Conservation (phyloP, 2,329 filamentous ascomycete species). For the Exophiala bonariae region DNA sequence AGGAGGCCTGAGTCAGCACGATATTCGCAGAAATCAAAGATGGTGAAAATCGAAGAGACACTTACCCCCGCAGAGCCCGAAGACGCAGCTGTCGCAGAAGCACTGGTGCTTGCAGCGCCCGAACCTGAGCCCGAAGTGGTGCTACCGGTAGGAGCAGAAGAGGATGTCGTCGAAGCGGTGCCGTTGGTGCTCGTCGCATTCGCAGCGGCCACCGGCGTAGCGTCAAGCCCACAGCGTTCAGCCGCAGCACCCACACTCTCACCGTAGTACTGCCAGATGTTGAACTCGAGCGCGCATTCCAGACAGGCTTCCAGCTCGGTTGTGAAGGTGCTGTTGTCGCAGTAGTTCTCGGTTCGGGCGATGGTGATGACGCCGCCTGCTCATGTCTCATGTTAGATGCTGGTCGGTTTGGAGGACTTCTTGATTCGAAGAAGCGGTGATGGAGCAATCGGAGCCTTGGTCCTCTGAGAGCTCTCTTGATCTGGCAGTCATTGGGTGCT, state of each 20-base stretch:
- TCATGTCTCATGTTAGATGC: too few relatives aligned
- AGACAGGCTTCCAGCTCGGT: conserved; percentile 35
- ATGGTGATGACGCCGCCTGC: conserved; percentile 32
- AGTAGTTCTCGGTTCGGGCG: conserved; percentile 29
- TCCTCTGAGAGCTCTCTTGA: too few relatives aligned
- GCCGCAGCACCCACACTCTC: conserved; percentile 39
- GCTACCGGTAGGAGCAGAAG: conserved; percentile 3
- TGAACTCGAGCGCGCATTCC: conserved; percentile 43
- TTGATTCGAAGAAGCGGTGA: too few relatives aligned
- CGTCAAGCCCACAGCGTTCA: conserved; percentile 26
- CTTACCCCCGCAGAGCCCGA: too few relatives aligned
- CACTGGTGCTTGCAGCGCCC: background rate
- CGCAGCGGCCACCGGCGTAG: conserved; percentile 21
- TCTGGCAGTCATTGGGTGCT: too few relatives aligned
- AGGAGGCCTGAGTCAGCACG: too few relatives aligned
- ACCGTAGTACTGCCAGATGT: conserved; percentile 50
- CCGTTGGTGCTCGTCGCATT: conserved; percentile 5
- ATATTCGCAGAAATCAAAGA: too few relatives aligned
- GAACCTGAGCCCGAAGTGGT: conserved; percentile 7
- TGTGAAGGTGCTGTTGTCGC: conserved; percentile 31
- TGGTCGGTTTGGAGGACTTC: too few relatives aligned
- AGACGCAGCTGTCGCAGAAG: background rate
- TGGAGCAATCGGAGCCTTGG: too few relatives aligned
- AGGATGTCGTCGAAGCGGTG: conserved; percentile 29
- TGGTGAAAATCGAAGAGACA: too few relatives aligned